Evolutionary conservation across 495 filamentous ascomycete species (phyloP), one percentile per base, ranked within the genome.

Genomic region (Xylaria venustula): DNA sequence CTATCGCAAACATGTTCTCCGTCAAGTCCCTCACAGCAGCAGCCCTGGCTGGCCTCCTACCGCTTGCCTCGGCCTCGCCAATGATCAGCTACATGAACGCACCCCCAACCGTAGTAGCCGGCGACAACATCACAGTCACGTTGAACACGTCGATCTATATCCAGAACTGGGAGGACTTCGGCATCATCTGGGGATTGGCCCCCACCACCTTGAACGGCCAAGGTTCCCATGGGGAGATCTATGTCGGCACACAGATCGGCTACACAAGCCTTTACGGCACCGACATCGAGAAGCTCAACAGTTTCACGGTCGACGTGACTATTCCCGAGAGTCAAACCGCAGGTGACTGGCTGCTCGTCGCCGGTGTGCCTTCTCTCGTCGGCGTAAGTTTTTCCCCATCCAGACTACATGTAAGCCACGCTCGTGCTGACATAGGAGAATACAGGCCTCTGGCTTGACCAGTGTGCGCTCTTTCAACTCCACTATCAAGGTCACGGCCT

Each of bases 271-370:
- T 71, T 7, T 71, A 58, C 63, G 19, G 20, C 0, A 64, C 68
- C 19, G 37, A 64, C 61, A 62, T 63, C 61, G 42, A 22, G 47
- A 44, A 64, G 25, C 67, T 64, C 65, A 63, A 64, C 56, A 44
- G 54, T 23, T 71, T 66, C 68, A 63, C 54, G 42, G 25, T 83
- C 69, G 59, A 76, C 42, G 71, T 83, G 52, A 62, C 63, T 25
- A 79, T 83, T 66, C 81, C 81, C 32, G 54, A 67, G 7, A 64
- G 70, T 68, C 64, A 81, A 46, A 26, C 70, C 8, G 25, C 78
- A 4, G 81, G 81, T 45, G 73, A 82, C 62, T 84, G 81, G 66
- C 68, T 82, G 11, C 71, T 84, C 19, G 72, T 79, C 36, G 81
- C 76, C 23, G 81, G 65, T 6, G 60, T 71, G 48, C 68, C 68